Conservation (phyloP, 73 alveolate genomes). For the Paramecium caudatum region DNA sequence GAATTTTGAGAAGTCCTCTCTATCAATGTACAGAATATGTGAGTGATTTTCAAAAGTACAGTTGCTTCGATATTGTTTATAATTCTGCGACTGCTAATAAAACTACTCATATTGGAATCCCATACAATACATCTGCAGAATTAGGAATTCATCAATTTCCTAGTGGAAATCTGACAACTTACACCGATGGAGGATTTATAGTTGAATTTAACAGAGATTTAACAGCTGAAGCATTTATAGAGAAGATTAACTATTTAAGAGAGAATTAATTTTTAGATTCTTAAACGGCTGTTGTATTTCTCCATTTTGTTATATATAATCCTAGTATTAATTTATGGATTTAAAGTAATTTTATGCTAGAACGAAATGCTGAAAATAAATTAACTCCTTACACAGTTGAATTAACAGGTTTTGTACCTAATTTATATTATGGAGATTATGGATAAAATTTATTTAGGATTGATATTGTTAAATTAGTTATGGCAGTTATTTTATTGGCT, state of each 20-base stretch:
- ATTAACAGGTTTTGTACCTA: constrained; percentile 46
- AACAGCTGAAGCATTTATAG: constrained; percentile 34
- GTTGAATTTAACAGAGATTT: constrained; percentile 59
- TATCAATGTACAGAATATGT: constrained; percentile 27
- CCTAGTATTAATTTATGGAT: constrained; percentile 42
- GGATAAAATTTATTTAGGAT: not conserved
- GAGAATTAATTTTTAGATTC: not conserved
- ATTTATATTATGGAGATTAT: constrained; percentile 43
- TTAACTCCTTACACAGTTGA: not conserved
- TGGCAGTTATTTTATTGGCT: not conserved
- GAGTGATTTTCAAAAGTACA: not conserved
- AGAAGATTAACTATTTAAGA: not conserved
- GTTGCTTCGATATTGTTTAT: constrained; percentile 54
- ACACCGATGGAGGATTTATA: constrained; percentile 49
- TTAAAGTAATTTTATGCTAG: constrained; percentile 10
- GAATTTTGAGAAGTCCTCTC: constrained; percentile 2
- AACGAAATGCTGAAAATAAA: constrained; percentile 23
- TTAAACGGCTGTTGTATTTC: constrained; percentile 10
- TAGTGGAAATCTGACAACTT: constrained; percentile 26
- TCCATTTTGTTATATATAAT: not conserved
- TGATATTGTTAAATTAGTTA: constrained; percentile 5
- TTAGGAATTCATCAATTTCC: not conserved
- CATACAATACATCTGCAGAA: constrained; percentile 17
- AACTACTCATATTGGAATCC: not conserved
- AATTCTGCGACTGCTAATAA: not conserved